A percentile compares a stretch with the other conserved stretches of the same genome.
phyloP scores from a whole-genome alignment of 305 asterid species.

The Petunia hybrid region DNA sequence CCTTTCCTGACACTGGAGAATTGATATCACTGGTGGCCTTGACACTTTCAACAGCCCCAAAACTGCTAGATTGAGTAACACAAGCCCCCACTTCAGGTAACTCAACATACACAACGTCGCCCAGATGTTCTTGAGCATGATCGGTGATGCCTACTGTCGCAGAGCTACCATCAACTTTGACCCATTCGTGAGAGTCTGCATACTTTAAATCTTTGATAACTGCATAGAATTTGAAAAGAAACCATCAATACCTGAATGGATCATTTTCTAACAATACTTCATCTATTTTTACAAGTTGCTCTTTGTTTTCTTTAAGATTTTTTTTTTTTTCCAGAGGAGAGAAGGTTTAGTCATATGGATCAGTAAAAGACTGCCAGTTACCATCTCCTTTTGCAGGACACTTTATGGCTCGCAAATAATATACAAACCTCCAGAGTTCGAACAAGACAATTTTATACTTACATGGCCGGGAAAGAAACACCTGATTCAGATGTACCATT shows the following conservation, averaged over 20 bases:
- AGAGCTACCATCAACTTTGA: slow-evolving; percentile 76
- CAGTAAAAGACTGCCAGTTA: not conserved
- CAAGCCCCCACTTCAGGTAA: slow-evolving; percentile 75
- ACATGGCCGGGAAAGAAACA: not conserved
- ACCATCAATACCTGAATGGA: not conserved
- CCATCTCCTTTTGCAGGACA: not conserved
- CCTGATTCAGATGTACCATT: not conserved
- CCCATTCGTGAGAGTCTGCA: slow-evolving; percentile 93
- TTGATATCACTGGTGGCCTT: slow-evolving; percentile 90
- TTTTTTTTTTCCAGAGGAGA: not conserved
- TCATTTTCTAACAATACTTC: not conserved
- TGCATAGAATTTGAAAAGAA: slow-evolving; percentile 42
- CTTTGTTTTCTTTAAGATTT: not conserved
- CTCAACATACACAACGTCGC: slow-evolving; percentile 88
- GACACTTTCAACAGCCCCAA: slow-evolving; percentile 96
- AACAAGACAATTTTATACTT: not conserved
- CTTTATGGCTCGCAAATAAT: not conserved
- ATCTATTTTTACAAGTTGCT: not conserved
- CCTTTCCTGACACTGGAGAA: slow-evolving; percentile 91
- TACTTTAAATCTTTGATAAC: slow-evolving; percentile 84
- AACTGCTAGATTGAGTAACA: slow-evolving; percentile 71
- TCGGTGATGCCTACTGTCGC: slow-evolving; percentile 89
- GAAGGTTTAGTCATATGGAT: not conserved
- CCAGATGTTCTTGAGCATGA: slow-evolving; percentile 93
- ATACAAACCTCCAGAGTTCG: not conserved